phyloP scores from a whole-genome alignment of 2,329 filamentous ascomycete species.

The Pyrenophora seminiperda region DNA sequence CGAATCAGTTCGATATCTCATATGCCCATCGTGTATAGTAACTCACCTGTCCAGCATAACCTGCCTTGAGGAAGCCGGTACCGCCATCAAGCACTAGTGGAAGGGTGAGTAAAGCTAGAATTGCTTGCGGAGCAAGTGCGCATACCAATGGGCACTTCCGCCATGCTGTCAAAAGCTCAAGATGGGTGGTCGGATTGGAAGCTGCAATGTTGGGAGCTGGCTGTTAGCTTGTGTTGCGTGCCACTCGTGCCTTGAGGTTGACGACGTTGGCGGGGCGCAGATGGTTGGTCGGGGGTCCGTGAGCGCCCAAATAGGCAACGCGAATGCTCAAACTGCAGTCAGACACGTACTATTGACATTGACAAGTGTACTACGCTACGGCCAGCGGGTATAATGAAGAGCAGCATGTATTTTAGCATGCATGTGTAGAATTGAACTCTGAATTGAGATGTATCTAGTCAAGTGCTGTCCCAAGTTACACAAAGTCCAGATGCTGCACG shows the following conservation, averaged over 20 bases:
- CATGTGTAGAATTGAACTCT: no score
- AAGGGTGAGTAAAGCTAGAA: constrained; percentile 37
- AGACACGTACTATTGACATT: no score
- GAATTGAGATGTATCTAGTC: no score
- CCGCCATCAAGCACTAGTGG: constrained; percentile 93
- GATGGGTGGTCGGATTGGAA: constrained; percentile 14
- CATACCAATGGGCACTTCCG: constrained; percentile 57
- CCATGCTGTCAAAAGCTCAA: constrained; percentile 46
- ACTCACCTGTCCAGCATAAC: constrained; percentile 86
- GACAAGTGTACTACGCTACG: no score
- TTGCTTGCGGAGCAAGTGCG: constrained; percentile 9
- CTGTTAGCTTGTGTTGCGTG: constrained; percentile 18
- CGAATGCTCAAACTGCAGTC: constrained; percentile 10
- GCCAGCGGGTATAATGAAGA: no score
- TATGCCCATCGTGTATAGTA: not conserved
- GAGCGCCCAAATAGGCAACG: constrained; percentile 25
- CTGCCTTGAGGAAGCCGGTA: constrained; percentile 99
- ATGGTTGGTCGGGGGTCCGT: constrained; percentile 29
- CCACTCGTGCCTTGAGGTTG: constrained; percentile 27
- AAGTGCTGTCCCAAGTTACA: no score
- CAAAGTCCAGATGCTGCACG: no score
- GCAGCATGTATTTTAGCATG: no score
- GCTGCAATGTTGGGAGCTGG: constrained; percentile 19
- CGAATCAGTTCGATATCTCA: constrained; percentile 11
- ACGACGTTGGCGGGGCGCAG: constrained; percentile 37